Base-by-base conservation (phyloP, 169 alveolate species). In the Plasmodium yoelii region DNA sequence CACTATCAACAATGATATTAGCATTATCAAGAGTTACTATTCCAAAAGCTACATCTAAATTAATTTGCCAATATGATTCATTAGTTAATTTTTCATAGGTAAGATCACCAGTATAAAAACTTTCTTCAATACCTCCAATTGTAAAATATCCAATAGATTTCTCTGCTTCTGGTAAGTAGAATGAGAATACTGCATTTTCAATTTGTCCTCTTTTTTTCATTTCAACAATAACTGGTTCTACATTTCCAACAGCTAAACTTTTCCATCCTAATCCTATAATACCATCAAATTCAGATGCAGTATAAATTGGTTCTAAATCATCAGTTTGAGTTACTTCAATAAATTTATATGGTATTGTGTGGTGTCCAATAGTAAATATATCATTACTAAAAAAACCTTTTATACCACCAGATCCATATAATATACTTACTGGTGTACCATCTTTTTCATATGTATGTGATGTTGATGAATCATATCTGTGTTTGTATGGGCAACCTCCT, bases 371-470 rank as follows among this genome's bases (percentile, higher is more conserved):
- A 24, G 69, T 69, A 4, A 87, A 75, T 61, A 74, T 49, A 69
- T 94, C 97, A 28, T 90, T 80, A 18, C 94, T 88, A 63, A 93
- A 90, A 57, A 24, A 73, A 39, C 97, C 97, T 55, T 55, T 60
- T 22, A 94, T 92, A 19, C 90, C 57, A 10, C 97, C 97, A 9
- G 95, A 91, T 42, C 97, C 96, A 75, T 95, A 94, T 8, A 90
- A 24, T 67, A 94, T 82, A 18, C 68, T 87, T 87, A 92, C 92
- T 42, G 56, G 55, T 13, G 87, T 69, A 13, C 95, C 96, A 72
- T 93, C 94, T 42, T 65, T 67, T 55, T 68, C 92, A 88, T 88
- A 93, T 26, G 97, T 82, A 34, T 87, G 22, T 1, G 97, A 95
- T 55, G 87, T 73, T 42, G 63, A 22, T 42, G 92, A 53, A 59